Base-by-base conservation (phyloP, 2,329 filamentous ascomycete genomes). In the Colletotrichum navitas region DNA sequence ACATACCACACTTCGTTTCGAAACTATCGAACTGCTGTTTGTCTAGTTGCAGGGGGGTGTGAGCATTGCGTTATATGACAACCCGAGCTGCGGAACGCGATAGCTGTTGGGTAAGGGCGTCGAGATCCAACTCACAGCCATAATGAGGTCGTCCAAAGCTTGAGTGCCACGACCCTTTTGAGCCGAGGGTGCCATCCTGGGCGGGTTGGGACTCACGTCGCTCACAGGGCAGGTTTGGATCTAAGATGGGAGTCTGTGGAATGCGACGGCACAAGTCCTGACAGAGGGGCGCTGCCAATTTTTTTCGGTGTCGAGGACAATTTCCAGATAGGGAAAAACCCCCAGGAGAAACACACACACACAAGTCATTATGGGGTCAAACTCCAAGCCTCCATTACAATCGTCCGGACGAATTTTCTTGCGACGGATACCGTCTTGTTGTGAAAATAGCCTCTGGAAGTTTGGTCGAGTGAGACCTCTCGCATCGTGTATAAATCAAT, bases 21-120 rank as follows among this genome's bases (percentile, higher is more conserved):
- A 97, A 21, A 95, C 92, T 75, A 97, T 97, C 78, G 93, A 97
- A 81, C 93, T 95, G 79, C 91, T 95, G 80, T 97, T 97, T 69
- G 94, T 98, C 89, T 93, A 58, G 54, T 61, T n/a, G 8, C 43
- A 32, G 18, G 29, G 55, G 69, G 52, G 69, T 41, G 73, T 74
- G 73, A 43, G 74, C 63, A 55, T 36, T 32, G 11, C 21, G 36
- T 21, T 18, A 39, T 54, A 32, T 2, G 7, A 36, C 14, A 34
- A 47, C 29, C 34, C 12, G 6, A 16, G 1, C 34, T 24, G 34
- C 11, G 34, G 11, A n/a, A 39, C 32, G 36, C 54, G 21, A 24
- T 56, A 26, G 68, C 32, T 56, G 26, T 21, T 49, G 45, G 34
- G 11, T 16, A 32, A 55, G 41, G 63, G 29, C 18, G 11, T 29